Evolutionary conservation across 352 stramenopile species (phyloP), one percentile per base, ranked within the genome.

Genomic region (Globisporangium nunn): DNA sequence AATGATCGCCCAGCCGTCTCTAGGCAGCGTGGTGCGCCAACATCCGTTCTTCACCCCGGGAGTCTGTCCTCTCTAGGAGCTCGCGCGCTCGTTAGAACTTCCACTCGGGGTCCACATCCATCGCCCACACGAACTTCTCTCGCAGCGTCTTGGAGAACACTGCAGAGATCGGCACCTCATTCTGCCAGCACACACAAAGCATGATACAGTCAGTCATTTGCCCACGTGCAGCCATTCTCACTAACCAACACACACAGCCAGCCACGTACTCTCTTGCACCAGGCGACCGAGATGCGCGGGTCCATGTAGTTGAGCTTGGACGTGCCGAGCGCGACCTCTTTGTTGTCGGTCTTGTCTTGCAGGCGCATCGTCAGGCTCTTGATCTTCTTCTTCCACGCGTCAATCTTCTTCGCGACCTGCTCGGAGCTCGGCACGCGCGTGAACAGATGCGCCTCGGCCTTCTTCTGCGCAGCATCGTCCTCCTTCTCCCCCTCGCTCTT

Each of bases 281-380:
- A 99, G 43, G 97, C 97, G 49, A 99, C 97, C 18, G 94, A 98
- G 68, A 99, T 99, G 56, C 98, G 90, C 23, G 98, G 98, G 75
- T 99, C 98, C 96, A 99, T 99, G 73, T 99, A 99, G 70, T 99
- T 99, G 71, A 99, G 97, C 82, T 99, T 99, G 62, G 95, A 99
- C 61, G 98, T 99, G 66, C 96, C 95, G 11, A 99, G 85, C 31
- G 96, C 95, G 6, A 98, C 93, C 63, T 98, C 95, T 69, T 99
- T 99, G 78, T 99, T 99, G 68, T 99, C 96, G 58, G 98, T 91
- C 68, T 99, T 98, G 77, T 99, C 96, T 62, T 98, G 95, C 40
- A 99, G 74, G 63, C 97, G 87, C 60, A 99, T 70, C 47, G 88
- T 76, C 40, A 95, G 62, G 30, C 69, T 81, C 51, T 87, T 87